Evolutionary conservation across 192 early-diverging fungal species (phyloP).

Genomic region (Neocallimastix lanati): DNA sequence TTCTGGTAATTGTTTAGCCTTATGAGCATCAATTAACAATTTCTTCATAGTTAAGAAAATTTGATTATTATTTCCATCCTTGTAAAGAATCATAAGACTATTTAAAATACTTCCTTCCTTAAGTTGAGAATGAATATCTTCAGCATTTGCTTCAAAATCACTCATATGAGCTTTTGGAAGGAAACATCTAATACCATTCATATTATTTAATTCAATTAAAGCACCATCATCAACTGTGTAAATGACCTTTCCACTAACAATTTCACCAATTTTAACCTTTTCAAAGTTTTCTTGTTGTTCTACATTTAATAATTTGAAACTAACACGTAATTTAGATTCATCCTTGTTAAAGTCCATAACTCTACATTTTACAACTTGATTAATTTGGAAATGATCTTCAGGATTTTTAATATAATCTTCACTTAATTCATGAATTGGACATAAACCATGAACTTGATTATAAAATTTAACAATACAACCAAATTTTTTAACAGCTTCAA

Average conservation of each 20-base stretch:
- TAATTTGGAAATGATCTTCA: slow-evolving; percentile 45
- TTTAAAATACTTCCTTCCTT: background rate
- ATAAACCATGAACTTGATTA: slow-evolving; percentile 49
- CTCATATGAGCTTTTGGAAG: slow-evolving; percentile 3
- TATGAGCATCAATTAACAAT: background rate
- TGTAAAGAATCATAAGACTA: background rate
- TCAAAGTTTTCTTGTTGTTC: background rate
- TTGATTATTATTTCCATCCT: background rate
- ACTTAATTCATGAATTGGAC: slow-evolving; percentile 37
- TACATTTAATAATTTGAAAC: slow-evolving; percentile 31
- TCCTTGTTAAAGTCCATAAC: slow-evolving; percentile 38
- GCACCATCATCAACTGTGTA: background rate
- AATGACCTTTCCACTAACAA: background rate
- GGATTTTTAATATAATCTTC: slow-evolving; percentile 26
- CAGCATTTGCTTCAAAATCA: background rate
- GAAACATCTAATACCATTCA: background rate
- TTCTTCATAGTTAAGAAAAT: background rate
- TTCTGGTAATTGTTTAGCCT: background rate
- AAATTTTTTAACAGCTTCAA: slow-evolving; percentile 30
- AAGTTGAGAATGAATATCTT: background rate
- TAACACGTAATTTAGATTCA: slow-evolving; percentile 42
- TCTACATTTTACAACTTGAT: slow-evolving; percentile 53
- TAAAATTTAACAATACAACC: slow-evolving; percentile 66
- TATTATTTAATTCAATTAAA: background rate
- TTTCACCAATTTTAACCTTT: background rate